Conservation (phyloP, 1,139 yeast species). For the Fermentozyma sake region DNA sequence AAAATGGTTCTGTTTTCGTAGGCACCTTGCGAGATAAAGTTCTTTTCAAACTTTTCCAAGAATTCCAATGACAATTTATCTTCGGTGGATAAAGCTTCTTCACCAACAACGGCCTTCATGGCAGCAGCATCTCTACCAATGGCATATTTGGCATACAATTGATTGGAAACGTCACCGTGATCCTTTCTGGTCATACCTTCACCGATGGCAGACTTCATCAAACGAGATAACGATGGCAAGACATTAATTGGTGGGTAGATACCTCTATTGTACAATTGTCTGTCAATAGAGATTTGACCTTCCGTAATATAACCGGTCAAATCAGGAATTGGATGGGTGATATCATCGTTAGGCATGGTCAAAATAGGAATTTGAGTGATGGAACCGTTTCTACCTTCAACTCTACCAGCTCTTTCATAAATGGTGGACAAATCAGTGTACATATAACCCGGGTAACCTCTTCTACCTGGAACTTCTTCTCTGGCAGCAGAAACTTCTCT, state of each 20-base stretch:
- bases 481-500: conserved; percentile 99
- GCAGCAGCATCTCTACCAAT: conserved; percentile 99
- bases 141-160: conserved; percentile 96
- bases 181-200: conserved; percentile 99
- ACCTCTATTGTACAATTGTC: conserved; percentile 95
- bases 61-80: conserved; percentile 96
- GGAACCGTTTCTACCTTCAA: conserved; percentile 98
- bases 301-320: conserved; percentile 99
- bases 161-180: conserved; percentile 99
- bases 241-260: conserved; percentile 98
- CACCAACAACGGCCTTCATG: conserved; percentile 99
- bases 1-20: conserved; percentile 92
- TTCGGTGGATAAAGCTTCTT: conserved; percentile 95
- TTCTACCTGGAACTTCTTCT: conserved; percentile 99
- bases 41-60: conserved; percentile 94
- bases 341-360: conserved; percentile 99
- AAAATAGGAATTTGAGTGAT: conserved; percentile 97
- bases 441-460: conserved; percentile 99
- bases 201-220: conserved; percentile 99
- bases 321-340: conserved; percentile 99
- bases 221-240: conserved; percentile 92
- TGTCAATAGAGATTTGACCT: conserved; percentile 96
- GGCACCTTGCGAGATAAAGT: conserved; percentile 92
- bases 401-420: conserved; percentile 99
- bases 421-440: conserved; percentile 98